Evolutionary conservation across 257 asterid genomes (phyloP), one percentile per base, ranked within the genome.

Genomic region (Lantana camara): DNA sequence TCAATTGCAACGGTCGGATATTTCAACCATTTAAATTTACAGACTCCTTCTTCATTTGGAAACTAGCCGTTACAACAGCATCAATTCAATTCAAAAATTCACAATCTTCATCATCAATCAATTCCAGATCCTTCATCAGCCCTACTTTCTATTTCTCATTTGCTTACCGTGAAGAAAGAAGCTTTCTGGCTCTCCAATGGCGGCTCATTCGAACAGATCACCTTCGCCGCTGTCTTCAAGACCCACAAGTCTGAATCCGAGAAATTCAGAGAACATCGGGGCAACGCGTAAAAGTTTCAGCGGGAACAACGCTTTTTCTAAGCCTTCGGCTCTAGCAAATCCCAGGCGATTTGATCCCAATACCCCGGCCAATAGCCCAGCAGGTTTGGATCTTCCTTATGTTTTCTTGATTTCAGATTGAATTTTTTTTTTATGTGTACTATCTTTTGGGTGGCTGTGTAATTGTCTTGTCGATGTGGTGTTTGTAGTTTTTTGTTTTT

Each of bases 321-420:
- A 76, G 61, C 96, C 97, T 64, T 80, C 83, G 5, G 40, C 62
- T 67, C 81, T 83, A 67, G 62, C 86, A 0, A 86, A 79, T 60
- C 78, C 81, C 4, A 79, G 81, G 38, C 69, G 88, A 41, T 53
- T 82, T 14, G 83, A 74, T 44, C 91, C 95, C 5, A 45, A n/a
- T 6, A 86, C 98, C 5, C 96, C 96, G 46, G 89, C 88, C 3
- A 91, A 86, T 38, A 89, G 93, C 72, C 98, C 96, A 41, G 80
- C 95, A 67, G 96, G 98, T 89, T 40, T 3, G 57, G n/a, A n/a
- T n/a, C n/a, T n/a, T n/a, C n/a, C n/a, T n/a, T 23, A 12, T 0
- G 30, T 4, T 58, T 64, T 66, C 46, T 80, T 63, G 63, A 37
- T 67, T 65, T 34, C 32, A 61, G 27, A 7, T 49, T 44, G 1